Base-by-base conservation (phyloP, 495 filamentous ascomycete genomes). In the Echria macrotheca region DNA sequence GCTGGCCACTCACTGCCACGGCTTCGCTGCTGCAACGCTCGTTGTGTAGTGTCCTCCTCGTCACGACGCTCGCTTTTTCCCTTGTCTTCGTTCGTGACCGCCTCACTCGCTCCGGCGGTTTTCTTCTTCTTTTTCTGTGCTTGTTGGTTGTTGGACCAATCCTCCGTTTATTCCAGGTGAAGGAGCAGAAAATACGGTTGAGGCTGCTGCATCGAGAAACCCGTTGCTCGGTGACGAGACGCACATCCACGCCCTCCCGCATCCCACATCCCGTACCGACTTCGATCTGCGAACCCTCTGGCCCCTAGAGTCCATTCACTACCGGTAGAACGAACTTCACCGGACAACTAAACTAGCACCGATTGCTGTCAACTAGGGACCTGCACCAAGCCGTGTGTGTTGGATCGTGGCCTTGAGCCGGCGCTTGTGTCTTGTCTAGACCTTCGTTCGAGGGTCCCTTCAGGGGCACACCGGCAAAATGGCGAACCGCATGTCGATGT, bases 401-500 rank as follows among this genome's bases (percentile, higher is more conserved):
- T 21, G 18, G 9, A 26, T 12, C 11, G 18, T 44, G 29, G 42
- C 53, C 50, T 15, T 44, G 45, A 44, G 28, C 22, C 41, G 46
- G 11, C n/a, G 33, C 26, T 15, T 17, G 23, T 44, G 6, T 54
- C 37, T 24, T 44, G 59, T 57, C n/a, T n/a, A n/a, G n/a, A n/a
- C n/a, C n/a, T n/a, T n/a, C n/a, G n/a, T n/a, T n/a, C n/a, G n/a
- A n/a, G 67, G 67, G 63, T 61, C 65, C 65, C 65, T 60, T 57
- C 56, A 58, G 61, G 65, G 65, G 49, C 68, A 58, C 37, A 58
- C 51, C 61, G 67, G 56, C 66, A 93, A 83, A 77, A 86, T 88
- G 73, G 66, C 76, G 57, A 73, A 75, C 64, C 86, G 91, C 55
- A 86, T 87, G 72, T 95, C 91, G 23, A 81, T 86, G 66, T 94